Base-by-base conservation (phyloP, 2,329 filamentous ascomycete genomes). In the Calonectria multiphialidica region DNA sequence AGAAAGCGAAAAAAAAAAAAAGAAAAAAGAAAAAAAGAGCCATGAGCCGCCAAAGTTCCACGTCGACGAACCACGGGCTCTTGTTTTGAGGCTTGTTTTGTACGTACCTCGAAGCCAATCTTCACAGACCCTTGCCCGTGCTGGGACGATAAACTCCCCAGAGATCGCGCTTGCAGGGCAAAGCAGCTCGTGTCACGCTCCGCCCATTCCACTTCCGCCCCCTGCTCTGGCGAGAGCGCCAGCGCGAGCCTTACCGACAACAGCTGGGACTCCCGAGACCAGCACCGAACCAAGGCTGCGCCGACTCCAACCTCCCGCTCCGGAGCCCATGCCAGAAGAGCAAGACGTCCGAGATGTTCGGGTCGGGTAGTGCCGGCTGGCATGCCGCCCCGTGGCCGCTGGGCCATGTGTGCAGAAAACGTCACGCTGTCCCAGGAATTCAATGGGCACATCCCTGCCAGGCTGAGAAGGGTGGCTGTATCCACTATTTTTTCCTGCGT, bases 361-460 rank as follows among this genome's bases (percentile, higher is more conserved):
- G 35, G 35, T 28, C 33, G 63, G 63, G 47, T 35, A 55, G 55
- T 62, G 65, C 65, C 44, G 44, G 55, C 44, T 45, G 53, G 37
- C 53, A 18, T 59, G 53, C 53, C 53, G 53, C 53, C 53, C 53
- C 50, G 53, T n/a, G 53, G 37, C 53, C 53, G 53, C 53, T 59
- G 53, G 9, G 53, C 53, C 35, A 55, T 57, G 64, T 66, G 64
- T 57, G 66, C 35, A 63, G 33, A 40, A 30, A 44, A 57, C 47
- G 45, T 47, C 23, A 45, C 42, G 61, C 21, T 40, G 33, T 42
- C 21, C 44, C 62, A 49, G 25, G 62, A 50, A 50, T 50, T 50
- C 44, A 42, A 35, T 42, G 21, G 21, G 57, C 28, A 44, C 62
- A 71, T 69, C 76, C 76, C 71, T 78, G 76, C 72, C 76, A 76